phyloP scores from a whole-genome alignment of 352 stramenopile genomes.

The Globisporangium spiculum region DNA sequence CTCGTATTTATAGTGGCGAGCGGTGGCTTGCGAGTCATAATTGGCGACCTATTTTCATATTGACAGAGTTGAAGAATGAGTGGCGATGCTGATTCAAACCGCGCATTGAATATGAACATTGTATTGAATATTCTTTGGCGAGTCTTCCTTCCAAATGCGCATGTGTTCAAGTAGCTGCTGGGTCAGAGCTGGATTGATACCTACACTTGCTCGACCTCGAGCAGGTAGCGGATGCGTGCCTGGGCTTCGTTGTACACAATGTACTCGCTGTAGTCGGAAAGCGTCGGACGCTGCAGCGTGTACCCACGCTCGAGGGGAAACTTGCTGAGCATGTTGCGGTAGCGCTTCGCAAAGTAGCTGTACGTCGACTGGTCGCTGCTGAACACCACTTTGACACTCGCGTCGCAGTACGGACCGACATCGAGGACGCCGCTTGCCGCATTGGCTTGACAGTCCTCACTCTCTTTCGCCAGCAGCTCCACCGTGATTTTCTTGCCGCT shows the following conservation, averaged over 20 bases:
- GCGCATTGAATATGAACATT: neutral
- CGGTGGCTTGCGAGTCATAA: neutral
- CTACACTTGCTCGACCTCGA: slow-evolving; percentile 20
- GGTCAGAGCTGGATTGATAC: neutral
- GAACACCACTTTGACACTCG: slow-evolving; percentile 20
- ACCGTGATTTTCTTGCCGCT: slow-evolving; percentile 33
- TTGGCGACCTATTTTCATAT: neutral
- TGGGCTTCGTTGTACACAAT: slow-evolving; percentile 27
- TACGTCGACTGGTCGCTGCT: slow-evolving; percentile 18
- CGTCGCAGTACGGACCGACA: slow-evolving; percentile 25
- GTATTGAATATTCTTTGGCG: neutral
- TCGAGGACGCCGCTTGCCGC: slow-evolving; percentile 2
- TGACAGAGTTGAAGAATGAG: neutral
- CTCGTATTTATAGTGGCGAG: neutral
- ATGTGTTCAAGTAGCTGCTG: neutral
- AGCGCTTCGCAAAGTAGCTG: slow-evolving; percentile 46
- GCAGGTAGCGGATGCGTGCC: slow-evolving; percentile 21
- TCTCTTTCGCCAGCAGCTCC: slow-evolving; percentile 42
- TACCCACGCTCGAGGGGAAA: slow-evolving; percentile 25
- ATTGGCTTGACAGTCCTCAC: neutral
- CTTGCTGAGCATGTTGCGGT: slow-evolving; percentile 38
- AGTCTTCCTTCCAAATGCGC: neutral
- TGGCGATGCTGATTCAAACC: neutral
- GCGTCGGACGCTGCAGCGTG: slow-evolving; percentile 12
- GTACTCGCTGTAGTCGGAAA: slow-evolving; percentile 21